A percentile compares a stretch with the other conserved stretches of the same genome.
Evolutionary conservation across 768 basidiomycete genomes (phyloP).

Genomic region (Trametes cingulata): DNA sequence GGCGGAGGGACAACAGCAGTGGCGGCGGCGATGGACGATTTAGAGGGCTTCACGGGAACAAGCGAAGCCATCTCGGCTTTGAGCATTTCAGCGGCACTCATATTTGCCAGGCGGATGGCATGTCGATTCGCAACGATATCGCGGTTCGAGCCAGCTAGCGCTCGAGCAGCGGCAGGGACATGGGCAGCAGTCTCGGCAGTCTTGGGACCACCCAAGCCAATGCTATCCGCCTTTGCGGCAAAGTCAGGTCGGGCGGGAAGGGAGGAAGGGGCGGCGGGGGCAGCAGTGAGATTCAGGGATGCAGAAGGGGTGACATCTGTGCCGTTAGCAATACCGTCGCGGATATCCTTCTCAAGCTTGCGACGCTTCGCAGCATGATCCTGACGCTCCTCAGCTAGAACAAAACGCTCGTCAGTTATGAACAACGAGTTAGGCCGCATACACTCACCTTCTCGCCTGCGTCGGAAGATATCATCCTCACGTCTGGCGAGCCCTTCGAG

Average conservation of each 20-base stretch:
- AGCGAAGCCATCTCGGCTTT: constrained; percentile 82
- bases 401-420: constrained; percentile 5
- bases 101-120: constrained; percentile 92
- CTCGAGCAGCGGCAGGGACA: constrained; percentile 63
- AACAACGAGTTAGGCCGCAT: background rate
- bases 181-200: constrained; percentile 59
- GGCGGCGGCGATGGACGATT: constrained; percentile 22
- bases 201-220: constrained; percentile 67
- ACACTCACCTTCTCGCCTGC: constrained; percentile 79
- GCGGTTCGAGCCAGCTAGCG: constrained; percentile 82
- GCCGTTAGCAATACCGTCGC: constrained; percentile 32
- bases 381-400: constrained; percentile 88
- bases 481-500: constrained; percentile 91
- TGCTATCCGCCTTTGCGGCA: constrained; percentile 74
- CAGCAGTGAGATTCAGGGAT: constrained; percentile 48
- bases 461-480: constrained; percentile 95
- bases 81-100: constrained; percentile 92
- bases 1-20: constrained; percentile 18
- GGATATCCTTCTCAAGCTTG: constrained; percentile 56
- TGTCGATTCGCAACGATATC: constrained; percentile 89
- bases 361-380: constrained; percentile 89
- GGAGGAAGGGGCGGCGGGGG: constrained; percentile 40
- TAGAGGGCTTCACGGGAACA: constrained; percentile 40
- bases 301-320: constrained; percentile 46
- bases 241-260: constrained; percentile 59